Evolutionary conservation across 2,329 filamentous ascomycete genomes (phyloP).

Genomic region (Escovopsis sp.): DNA sequence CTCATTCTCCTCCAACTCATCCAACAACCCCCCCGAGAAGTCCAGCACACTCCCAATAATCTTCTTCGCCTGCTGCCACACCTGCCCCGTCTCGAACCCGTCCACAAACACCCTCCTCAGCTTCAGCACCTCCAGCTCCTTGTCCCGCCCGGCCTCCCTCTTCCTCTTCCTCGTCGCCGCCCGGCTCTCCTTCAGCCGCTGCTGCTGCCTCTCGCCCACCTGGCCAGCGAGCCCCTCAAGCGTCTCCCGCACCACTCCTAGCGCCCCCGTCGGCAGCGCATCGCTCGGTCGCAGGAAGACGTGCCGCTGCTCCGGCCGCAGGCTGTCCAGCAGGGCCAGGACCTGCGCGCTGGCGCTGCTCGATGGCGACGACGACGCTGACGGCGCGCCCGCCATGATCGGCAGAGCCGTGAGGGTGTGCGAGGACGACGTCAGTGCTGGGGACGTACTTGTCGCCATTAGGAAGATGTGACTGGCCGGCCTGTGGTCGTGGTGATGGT

Average conservation of each 20-base stretch:
- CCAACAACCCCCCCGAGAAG: slow-evolving; percentile 31
- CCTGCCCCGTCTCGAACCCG: slow-evolving; percentile 75
- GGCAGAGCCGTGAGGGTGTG: slow-evolving; percentile 44
- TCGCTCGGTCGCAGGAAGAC: slow-evolving; percentile 61
- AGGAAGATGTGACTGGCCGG: slow-evolving; percentile 7
- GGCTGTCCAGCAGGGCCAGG: slow-evolving; percentile 39
- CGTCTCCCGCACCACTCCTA: slow-evolving; percentile 64
- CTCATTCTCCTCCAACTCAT: slow-evolving; percentile 35
- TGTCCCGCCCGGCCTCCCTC: slow-evolving; percentile 34
- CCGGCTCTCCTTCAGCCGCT: slow-evolving; percentile 47
- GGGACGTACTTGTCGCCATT: slow-evolving; percentile 32
- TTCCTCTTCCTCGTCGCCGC: slow-evolving; percentile 52
- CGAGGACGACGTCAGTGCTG: slow-evolving; percentile 48
- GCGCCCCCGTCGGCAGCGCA: slow-evolving; percentile 51
- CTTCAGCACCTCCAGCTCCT: slow-evolving; percentile 44
- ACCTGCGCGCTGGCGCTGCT: slow-evolving; percentile 21
- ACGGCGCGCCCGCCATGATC: slow-evolving; percentile 25
- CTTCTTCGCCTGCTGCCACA: slow-evolving; percentile 85
- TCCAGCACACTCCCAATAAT: slow-evolving; percentile 50
- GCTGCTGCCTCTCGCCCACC: slow-evolving; percentile 57
- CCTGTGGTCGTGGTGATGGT: slow-evolving; percentile 5
- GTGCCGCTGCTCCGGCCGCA: slow-evolving; percentile 49
- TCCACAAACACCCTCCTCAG: slow-evolving; percentile 72
- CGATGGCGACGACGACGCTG: slow-evolving; percentile 9
- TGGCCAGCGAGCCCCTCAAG: slow-evolving; percentile 65